Evolutionary conservation across 306 rosid genomes (phyloP), one percentile per base, ranked within the genome.

Genomic region (Fragaria nilgerrensis): DNA sequence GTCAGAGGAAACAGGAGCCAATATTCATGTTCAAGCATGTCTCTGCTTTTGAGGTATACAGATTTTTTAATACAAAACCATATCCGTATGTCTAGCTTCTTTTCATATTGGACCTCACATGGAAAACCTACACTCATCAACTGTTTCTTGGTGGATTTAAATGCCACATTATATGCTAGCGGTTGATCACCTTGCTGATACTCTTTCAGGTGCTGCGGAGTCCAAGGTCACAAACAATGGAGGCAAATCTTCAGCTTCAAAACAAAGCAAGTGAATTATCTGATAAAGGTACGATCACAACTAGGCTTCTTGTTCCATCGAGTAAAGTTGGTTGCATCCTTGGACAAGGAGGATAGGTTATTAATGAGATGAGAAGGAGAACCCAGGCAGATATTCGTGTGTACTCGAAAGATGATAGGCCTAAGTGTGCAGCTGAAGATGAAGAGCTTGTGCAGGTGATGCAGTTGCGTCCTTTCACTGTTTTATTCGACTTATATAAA

Each of bases 261-360:
- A 76, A 71, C 23, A 75, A 66, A 79, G 69, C 80, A 52, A 75
- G 86, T 65, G 86, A 76, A 56, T 34, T 34, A 32, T 70, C 81
- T 72, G 79, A 83, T 14, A 79, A 76, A 66, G 81, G 86, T 27
- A 71, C 58, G 15, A 72, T 76, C 5, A 76, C 47, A 9, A 84
- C 82, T 5, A 74, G 77, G 58, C 80, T 84, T 77, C 87, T 84
- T 77, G 87, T 77, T 27, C 79, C 81, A 27, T 79, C 84, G 8
- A 75, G 79, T 71, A 76, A 77, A 74, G 81, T 77, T 80, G 84
- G 84, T 27, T 84, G 87, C 87, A 29, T 84, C 47, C 81, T 84
- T 77, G 87, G 87, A 61, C 79, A 80, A 84, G 87, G 87, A 68
- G 84, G 84, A n/a, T 68, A 72, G 48, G 75, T 84, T 36, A 80